Base-by-base conservation (phyloP, 345 rosid genomes). In the Hibiscus tridactylites region DNA sequence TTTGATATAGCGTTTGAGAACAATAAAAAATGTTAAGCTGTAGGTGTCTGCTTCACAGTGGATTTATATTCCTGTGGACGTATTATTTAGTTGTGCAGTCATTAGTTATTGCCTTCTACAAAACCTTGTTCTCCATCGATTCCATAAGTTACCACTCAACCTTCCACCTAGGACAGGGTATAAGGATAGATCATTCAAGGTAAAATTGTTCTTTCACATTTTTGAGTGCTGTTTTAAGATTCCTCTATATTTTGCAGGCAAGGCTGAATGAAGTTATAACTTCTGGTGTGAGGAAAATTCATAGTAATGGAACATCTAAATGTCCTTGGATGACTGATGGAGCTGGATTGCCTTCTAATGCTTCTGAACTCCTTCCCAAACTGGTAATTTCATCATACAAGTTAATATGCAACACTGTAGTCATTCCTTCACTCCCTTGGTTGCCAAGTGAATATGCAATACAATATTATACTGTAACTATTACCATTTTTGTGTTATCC, bases 311-410 rank as follows among this genome's bases (percentile, higher is more conserved):
- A 63, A 78, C 84, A 61, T 84, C 85, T 65, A 92, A 89, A 74
- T 83, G 57, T 75, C 97, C 95, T 76, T 96, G 99, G 99, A 92
- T 91, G 98, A 80, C 83, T 69, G 98, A 96, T 86, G 99, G 98
- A 72, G 96, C 86, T 85, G 99, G 99, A 74, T 79, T 96, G 64
- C 96, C 98, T 72, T 76, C 87, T 65, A 87, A 89, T 70, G 98
- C 96, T 49, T 78, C 83, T 62, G 87, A 92, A 81, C 90, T 83
- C 83, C 89, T 91, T 76, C 91, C 85, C 56, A 82, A 82, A 80
- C 58, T 96, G 95, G 99, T 92, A 67, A 47, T 47, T 67, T 67
- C 24, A 47, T 47, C 39, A 26, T 47, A 26, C 19, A 47, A 66
- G 24, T 65, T 15, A 66, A 66, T 47, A 28, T 66, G 57, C 58